Evolutionary conservation across 306 rosid species (phyloP).

Genomic region (Fagus sylvatica): DNA sequence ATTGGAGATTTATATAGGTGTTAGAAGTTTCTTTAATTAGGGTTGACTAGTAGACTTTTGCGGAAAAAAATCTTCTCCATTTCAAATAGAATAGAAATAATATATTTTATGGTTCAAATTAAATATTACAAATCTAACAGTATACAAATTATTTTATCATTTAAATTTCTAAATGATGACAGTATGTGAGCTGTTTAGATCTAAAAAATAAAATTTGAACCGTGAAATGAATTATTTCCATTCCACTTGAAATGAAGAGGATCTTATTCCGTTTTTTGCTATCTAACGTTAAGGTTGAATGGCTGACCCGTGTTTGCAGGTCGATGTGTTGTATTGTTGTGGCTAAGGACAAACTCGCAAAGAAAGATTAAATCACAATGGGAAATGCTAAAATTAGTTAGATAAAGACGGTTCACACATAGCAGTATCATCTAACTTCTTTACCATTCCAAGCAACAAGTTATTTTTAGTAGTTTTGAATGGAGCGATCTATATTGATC

Average conservation of each 20-base stretch:
- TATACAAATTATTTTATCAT: too few species aligned
- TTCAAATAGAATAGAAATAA: too few species aligned
- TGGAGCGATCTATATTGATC: neutral
- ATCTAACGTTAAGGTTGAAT: constrained; percentile 8
- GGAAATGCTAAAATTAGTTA: neutral
- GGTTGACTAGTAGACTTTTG: neutral
- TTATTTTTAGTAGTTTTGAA: neutral
- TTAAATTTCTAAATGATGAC: too few species aligned
- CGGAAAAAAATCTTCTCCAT: too few species aligned
- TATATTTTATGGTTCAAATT: too few species aligned
- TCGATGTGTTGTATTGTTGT: neutral
- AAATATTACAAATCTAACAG: too few species aligned
- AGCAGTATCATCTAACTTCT: too few species aligned
- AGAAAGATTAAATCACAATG: neutral
- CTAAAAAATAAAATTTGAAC: too few species aligned
- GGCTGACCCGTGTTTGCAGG: constrained; percentile 14
- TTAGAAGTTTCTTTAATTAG: constrained; percentile 3
- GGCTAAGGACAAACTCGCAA: neutral
- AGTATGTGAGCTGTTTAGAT: too few species aligned
- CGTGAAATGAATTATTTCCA: too few species aligned
- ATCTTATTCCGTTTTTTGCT: too few species aligned
- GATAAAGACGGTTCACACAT: neutral
- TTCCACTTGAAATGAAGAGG: too few species aligned
- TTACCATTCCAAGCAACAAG: neutral
- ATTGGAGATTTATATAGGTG: neutral